phyloP scores from a whole-genome alignment of 2,329 filamentous ascomycete genomes.

The Penicillium verrucosum region DNA sequence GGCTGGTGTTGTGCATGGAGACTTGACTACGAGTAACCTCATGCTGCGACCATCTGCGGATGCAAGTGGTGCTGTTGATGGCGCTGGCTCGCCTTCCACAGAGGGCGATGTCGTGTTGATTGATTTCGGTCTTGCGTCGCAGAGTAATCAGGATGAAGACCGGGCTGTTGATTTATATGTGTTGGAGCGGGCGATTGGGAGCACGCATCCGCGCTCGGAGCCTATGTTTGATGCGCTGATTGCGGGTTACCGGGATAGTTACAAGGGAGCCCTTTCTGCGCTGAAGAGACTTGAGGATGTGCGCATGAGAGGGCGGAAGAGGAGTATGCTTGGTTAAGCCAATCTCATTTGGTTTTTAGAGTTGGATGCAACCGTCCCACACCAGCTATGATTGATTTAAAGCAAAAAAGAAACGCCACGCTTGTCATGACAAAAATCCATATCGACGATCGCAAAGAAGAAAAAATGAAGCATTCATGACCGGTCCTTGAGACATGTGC shows the following conservation, averaged over 20 bases:
- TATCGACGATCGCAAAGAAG: neutral
- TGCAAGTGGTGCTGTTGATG: slow-evolving; percentile 13
- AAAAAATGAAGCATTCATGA: slow-evolving; percentile 18
- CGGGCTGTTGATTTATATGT: slow-evolving; percentile 95
- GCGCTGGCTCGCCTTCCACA: slow-evolving; percentile 30
- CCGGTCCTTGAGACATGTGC: slow-evolving; percentile 41
- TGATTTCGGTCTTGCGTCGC: slow-evolving; percentile 86
- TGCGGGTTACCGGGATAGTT: slow-evolving; percentile 67
- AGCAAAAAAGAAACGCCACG: slow-evolving; percentile 20
- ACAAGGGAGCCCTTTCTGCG: slow-evolving; percentile 70
- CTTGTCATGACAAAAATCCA: slow-evolving; percentile 17
- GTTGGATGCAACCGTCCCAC: slow-evolving; percentile 2
- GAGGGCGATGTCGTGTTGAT: slow-evolving; percentile 82
- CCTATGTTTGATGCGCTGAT: slow-evolving; percentile 71
- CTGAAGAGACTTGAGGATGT: slow-evolving; percentile 87
- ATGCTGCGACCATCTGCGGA: slow-evolving; percentile 61
- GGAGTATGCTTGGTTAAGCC: slow-evolving; percentile 85
- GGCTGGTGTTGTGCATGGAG: slow-evolving; percentile 86
- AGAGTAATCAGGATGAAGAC: slow-evolving; percentile 82
- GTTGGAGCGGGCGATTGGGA: slow-evolving; percentile 87
- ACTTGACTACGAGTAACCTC: slow-evolving; percentile 95
- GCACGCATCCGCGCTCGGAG: slow-evolving; percentile 86
- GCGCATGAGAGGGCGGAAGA: slow-evolving; percentile 87
- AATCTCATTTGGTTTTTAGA: slow-evolving; percentile 8
- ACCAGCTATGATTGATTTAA: slow-evolving; percentile 11